phyloP scores from a whole-genome alignment of 768 basidiomycete genomes.

The Coprinopsis marcescibilis region DNA sequence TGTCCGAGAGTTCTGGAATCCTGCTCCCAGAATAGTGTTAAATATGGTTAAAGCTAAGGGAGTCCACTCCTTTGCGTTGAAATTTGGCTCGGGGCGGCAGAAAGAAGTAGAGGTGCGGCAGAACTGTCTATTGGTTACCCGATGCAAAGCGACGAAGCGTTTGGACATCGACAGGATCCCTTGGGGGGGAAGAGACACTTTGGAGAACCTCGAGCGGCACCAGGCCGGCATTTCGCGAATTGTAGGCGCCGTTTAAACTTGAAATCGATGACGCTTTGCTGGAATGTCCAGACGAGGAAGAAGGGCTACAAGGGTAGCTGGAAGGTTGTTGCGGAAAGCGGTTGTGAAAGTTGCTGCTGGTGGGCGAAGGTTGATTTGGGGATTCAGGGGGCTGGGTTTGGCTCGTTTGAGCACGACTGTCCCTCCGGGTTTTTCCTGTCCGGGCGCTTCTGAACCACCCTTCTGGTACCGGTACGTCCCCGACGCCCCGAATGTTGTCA shows the following conservation, averaged over 20 bases:
- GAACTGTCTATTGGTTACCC: constrained; percentile 8
- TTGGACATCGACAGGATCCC: constrained; percentile 62
- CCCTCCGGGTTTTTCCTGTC: constrained; percentile 53
- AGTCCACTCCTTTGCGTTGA: neutral
- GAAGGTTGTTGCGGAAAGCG: constrained; percentile 21
- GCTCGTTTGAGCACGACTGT: too few species aligned
- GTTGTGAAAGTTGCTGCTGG: constrained; percentile 19
- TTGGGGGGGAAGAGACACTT: constrained; percentile 44
- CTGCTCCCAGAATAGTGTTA: too few species aligned
- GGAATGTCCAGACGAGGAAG: constrained; percentile 27
- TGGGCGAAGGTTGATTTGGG: constrained; percentile 17
- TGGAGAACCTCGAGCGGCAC: constrained; percentile 64
- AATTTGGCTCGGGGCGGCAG: neutral
- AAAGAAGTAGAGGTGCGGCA: neutral
- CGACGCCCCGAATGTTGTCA: constrained; percentile 61
- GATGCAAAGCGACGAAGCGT: constrained; percentile 52
- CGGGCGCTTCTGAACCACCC: constrained; percentile 79
- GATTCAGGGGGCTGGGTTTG: constrained; percentile 31
- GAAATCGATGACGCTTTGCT: constrained; percentile 31
- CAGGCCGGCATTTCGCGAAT: constrained; percentile 25
- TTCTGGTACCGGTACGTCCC: constrained; percentile 63
- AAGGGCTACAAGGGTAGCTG: constrained; percentile 19
- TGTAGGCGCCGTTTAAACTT: constrained; percentile 18
- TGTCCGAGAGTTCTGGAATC: too few species aligned
- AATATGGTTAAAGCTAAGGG: too few species aligned